A percentile compares a stretch with the other conserved stretches of the same genome.
phyloP scores from a whole-genome alignment of 305 asterid species.

The Ruellia speciosa region DNA sequence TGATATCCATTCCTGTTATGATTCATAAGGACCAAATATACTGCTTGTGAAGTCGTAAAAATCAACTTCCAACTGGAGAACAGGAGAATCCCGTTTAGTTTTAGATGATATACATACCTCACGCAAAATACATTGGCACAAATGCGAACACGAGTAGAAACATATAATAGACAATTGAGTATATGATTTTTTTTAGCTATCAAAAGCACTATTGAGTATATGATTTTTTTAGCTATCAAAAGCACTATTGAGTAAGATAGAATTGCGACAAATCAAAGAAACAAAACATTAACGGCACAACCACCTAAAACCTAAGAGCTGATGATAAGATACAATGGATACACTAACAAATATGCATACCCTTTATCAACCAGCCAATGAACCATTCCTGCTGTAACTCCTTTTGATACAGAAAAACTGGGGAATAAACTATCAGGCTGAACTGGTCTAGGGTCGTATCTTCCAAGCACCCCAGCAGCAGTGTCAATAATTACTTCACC shows the following conservation, averaged over 20 bases:
- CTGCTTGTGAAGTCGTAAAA: too few species aligned
- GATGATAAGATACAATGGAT: slow-evolving; percentile 15
- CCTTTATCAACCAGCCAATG: slow-evolving; percentile 94
- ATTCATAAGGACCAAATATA: slow-evolving; percentile 14
- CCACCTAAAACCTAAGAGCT: slow-evolving; percentile 9
- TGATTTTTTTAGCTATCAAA: too few species aligned
- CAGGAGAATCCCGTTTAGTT: too few species aligned
- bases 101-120: too few species aligned
- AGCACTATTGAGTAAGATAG: too few species aligned
- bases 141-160: too few species aligned
- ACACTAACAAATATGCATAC: slow-evolving; percentile 35
- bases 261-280: too few species aligned
- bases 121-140: too few species aligned
- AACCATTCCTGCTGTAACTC: slow-evolving; percentile 89
- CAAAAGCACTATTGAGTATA: too few species aligned
- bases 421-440: slow-evolving; percentile 96
- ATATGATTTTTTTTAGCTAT: too few species aligned
- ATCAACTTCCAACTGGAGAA: not conserved
- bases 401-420: slow-evolving; percentile 87
- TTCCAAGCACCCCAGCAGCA: slow-evolving; percentile 95
- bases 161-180: too few species aligned
- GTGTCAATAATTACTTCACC: slow-evolving; percentile 96
- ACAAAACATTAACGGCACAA: too few species aligned
- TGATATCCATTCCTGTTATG: slow-evolving; percentile 10
- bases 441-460: slow-evolving; percentile 97